Conservation (phyloP, 345 rosid species). For the Excoecaria agallocha region DNA sequence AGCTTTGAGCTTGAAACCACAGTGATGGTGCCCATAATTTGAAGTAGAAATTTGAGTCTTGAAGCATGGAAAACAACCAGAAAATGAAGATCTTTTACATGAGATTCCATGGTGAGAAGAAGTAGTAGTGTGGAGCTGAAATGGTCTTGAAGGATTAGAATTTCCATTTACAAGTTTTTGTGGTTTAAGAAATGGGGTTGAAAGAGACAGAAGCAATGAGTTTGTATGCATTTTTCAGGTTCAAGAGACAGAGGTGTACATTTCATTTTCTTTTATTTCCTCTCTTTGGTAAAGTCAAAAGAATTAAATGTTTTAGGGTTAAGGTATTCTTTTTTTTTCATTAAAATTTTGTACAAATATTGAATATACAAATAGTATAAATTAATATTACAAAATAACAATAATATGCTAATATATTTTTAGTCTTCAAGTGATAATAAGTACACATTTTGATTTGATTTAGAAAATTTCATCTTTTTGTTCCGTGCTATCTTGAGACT, state of each 20-base stretch:
- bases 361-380: too few relatives aligned
- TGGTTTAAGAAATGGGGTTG: conserved; percentile 27
- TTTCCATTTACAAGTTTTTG: not conserved
- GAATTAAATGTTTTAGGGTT: too few relatives aligned
- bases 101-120: conserved; percentile 8
- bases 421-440: too few relatives aligned
- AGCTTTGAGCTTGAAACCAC: conserved; percentile 38
- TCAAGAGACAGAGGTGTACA: not conserved
- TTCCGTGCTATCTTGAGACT: too few relatives aligned
- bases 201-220: conserved; percentile 24
- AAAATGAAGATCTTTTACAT: conserved; percentile 2
- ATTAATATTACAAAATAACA: too few relatives aligned
- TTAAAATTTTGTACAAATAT: too few relatives aligned
- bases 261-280: too few relatives aligned
- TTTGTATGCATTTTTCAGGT: conserved; percentile 31
- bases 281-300: too few relatives aligned
- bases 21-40: conserved; percentile 6
- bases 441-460: too few relatives aligned
- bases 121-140: not conserved
- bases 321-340: too few relatives aligned
- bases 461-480: too few relatives aligned
- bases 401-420: too few relatives aligned
- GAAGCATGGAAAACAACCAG: conserved; percentile 5
- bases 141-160: conserved; percentile 16
- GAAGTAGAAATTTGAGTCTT: conserved; percentile 14